Base-by-base conservation (phyloP, 2,329 filamentous ascomycete genomes). In the Elsinoe arachidis region DNA sequence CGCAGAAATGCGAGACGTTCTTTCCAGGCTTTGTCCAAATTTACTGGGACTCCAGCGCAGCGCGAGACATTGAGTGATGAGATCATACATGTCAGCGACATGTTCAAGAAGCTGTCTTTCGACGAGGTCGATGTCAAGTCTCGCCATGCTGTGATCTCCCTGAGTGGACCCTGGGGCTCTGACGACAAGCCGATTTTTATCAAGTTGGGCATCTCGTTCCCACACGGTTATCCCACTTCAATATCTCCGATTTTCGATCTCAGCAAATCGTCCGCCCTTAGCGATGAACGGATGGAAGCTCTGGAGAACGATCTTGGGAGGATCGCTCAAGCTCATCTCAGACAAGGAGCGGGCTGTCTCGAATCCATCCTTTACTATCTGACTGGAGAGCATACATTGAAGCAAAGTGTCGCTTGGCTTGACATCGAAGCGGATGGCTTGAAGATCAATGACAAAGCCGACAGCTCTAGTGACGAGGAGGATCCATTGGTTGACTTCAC, bases 391-490 rank as follows among this genome's bases (percentile, higher is more conserved):
- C 76, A 78, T 58, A 74, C 71, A 56, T 70, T 85, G 4, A 77
- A 84, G 60, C 81, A 85, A 39, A 81, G 78, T 59, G 73, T 82
- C 11, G 64, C 63, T 57, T 68, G 74, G 49, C 72, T 76, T 46
- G 82, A 86, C 10, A 78, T 74, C 46, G 81, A 85, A 12, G 78
- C 83, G 62, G 84, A 87, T 6, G 82, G 56, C 64, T 74, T 62
- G 69, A 73, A 60, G 62, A 76, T 52, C 68, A 68, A 47, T 37
- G 61, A 59, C 15, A 57, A 59, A 37, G 66, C 59, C 23, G 89
- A 93, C 62, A 92, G 88, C 63, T 96, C 90, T 2, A 95, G 88
- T 64, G 73, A 72, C 58, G 72, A 74, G 58, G 65, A 67, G 43
- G 65, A 61, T 54, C 63, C 56, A 52, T 61, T 64, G 43, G 67